Evolutionary conservation across 1,284 basidiomycete species (phyloP), one percentile per base, ranked within the genome.

Genomic region (Cryptococcus deneoformans): DNA sequence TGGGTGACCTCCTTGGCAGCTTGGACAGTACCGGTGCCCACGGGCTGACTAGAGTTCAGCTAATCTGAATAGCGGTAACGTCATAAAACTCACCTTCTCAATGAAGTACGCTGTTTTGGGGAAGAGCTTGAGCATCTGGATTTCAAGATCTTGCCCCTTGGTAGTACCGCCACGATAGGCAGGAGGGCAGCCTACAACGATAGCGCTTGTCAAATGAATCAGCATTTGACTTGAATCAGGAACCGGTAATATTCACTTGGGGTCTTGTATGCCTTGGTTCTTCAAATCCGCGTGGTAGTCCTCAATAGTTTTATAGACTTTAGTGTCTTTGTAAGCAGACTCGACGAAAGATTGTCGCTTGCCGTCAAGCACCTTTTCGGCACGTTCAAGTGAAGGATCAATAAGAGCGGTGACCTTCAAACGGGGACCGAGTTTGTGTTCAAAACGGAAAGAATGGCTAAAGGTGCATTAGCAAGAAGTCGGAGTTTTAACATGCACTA

Each of bases 351-450:
- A 90, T 70, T 89, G 87, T 73, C 92, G 87, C 84, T 99, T 99
- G 79, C 89, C 87, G 68, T 86, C 84, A 57, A 98, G 85, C 37
- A 90, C 90, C 11, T 84, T 79, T 12, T 86, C 82, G 16, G 93
- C 92, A 59, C 92, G 90, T 45, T 89, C 87, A 56, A 85, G 81
- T 11, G 86, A 87, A 36, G 96, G 95, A 77, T 99, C 95, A 70
- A 99, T 89, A 57, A 99, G 82, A 12, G 92, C 95, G 55, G 92
- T 86, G 54, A 99, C 92, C 78, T 96, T 97, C 77, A 99, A 88
- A 69, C 95, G 90, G 24, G 87, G 89, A 48, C 95, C 95, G 60
- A 99, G 89, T 82, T 99, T 97, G 81, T 94, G 77, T 82, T 94
- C 92, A 67, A 95, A 86, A 73, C 92, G 89, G 85, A 94, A 92